Conservation (phyloP, 495 filamentous ascomycete species). For the Hyaloscypha finlandica region DNA sequence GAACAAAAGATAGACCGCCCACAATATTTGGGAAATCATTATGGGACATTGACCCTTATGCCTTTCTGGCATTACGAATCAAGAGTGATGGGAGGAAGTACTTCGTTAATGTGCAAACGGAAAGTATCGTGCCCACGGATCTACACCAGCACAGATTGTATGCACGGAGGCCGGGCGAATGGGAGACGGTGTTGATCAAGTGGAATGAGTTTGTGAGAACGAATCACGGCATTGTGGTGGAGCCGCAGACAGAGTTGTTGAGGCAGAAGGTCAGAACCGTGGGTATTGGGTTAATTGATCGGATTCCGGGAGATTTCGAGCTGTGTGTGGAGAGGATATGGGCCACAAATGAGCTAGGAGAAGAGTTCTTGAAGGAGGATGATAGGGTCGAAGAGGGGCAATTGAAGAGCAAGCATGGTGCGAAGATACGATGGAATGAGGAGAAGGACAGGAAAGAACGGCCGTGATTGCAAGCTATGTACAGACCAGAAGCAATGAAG, state of each 20-base stretch:
- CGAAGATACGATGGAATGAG: constrained; percentile 45
- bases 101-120: constrained; percentile 94
- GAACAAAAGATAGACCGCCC: constrained; percentile 59
- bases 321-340: constrained; percentile 82
- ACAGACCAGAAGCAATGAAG: not conserved
- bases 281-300: constrained; percentile 86
- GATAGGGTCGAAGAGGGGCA: constrained; percentile 30
- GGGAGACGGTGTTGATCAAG: constrained; percentile 90
- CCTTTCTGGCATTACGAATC: constrained; percentile 84
- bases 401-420: constrained; percentile 49
- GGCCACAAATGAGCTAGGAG: constrained; percentile 64
- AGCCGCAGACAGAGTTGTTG: constrained; percentile 87
- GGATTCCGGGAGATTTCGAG: constrained; percentile 83
- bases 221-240: constrained; percentile 84
- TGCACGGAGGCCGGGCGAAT: constrained; percentile 75
- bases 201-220: constrained; percentile 94
- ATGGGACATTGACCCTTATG: constrained; percentile 88
- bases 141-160: constrained; percentile 94
- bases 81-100: constrained; percentile 91
- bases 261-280: constrained; percentile 81
- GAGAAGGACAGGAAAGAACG: constrained; percentile 18
- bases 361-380: constrained; percentile 41
- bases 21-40: constrained; percentile 78
- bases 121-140: constrained; percentile 87
- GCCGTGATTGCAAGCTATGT: not conserved